Evolutionary conservation across 2,329 filamentous ascomycete genomes (phyloP).

Genomic region (Penicillium freii): DNA sequence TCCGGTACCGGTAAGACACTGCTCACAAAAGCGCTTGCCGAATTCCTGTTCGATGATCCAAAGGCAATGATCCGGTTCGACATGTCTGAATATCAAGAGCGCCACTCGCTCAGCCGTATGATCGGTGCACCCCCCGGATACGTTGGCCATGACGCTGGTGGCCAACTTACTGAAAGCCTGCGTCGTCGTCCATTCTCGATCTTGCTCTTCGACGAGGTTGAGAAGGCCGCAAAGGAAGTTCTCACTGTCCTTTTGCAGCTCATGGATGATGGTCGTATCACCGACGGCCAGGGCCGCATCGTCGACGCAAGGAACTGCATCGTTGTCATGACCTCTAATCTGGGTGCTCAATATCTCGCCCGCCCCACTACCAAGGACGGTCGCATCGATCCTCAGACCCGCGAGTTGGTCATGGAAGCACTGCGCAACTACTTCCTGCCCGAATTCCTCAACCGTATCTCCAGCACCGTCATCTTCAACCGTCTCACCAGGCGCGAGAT

Average conservation of each 20-base stretch:
- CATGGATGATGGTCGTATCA: conserved; percentile 98
- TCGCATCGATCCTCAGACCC: conserved; percentile 78
- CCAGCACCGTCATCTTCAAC: conserved; percentile 96
- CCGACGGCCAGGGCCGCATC: conserved; percentile 91
- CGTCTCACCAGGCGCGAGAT: conserved; percentile 87
- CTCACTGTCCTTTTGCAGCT: conserved; percentile 96
- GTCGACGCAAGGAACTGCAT: conserved; percentile 98
- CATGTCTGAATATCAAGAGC: conserved; percentile 99
- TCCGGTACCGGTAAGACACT: conserved; percentile 98
- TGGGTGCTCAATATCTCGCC: conserved; percentile 90
- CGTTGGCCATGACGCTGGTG: conserved; percentile 92
- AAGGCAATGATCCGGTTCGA: conserved; percentile 99
- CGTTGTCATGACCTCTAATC: conserved; percentile 97
- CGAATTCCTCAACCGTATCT: conserved; percentile 98
- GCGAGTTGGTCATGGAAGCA: conserved; percentile 84
- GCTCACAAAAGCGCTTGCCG: conserved; percentile 91
- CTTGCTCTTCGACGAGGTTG: conserved; percentile 93
- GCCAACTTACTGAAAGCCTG: conserved; percentile 91
- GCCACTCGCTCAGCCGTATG: conserved; percentile 92
- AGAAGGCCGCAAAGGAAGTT: conserved; percentile 97
- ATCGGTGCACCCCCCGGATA: conserved; percentile 97
- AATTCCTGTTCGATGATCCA: conserved; percentile 95
- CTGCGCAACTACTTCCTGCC: conserved; percentile 95
- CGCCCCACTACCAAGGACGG: conserved; percentile 76
- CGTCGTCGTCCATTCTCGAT: conserved; percentile 97